These are phyloP conservation scores for Angomonas ambiguus DNA, from an alignment of 208 protist genomes.

Conservation along the genomic window DNA sequence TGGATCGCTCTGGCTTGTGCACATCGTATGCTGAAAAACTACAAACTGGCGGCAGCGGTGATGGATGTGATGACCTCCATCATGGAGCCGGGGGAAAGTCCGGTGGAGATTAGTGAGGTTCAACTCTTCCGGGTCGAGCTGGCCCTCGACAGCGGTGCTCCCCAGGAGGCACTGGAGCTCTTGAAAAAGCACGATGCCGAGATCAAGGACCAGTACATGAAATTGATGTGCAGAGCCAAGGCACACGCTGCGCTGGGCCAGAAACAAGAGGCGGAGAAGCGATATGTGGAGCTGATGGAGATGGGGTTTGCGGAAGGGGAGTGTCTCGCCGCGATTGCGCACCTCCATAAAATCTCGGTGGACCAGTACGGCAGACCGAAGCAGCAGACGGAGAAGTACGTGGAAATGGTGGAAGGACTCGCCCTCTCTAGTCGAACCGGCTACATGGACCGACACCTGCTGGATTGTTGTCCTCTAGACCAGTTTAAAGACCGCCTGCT, in stretches of 20 bases:
- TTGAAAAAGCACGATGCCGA: constrained; percentile 73
- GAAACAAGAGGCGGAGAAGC: constrained; percentile 71
- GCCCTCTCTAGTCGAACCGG: constrained; percentile 39
- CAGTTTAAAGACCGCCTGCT: constrained; percentile 50
- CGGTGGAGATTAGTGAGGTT: constrained; percentile 72
- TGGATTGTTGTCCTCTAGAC: constrained; percentile 78
- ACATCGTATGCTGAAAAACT: constrained; percentile 68
- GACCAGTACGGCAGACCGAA: constrained; percentile 47
- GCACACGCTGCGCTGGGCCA: constrained; percentile 67
- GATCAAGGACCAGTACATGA: constrained; percentile 58
- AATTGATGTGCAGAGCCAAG: constrained; percentile 56
- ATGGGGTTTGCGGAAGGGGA: constrained; percentile 63
- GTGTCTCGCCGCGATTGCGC: constrained; percentile 73
- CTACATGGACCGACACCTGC: constrained; percentile 56
- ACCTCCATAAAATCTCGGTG: constrained; percentile 74
- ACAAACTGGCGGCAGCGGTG: constrained; percentile 59
- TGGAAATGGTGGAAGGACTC: constrained; percentile 67
- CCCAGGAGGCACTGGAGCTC: constrained; percentile 58
- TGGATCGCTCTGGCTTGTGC: constrained; percentile 84
- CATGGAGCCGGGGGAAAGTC: constrained; percentile 67
- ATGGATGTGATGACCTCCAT: constrained; percentile 79
- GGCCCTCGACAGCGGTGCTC: constrained; percentile 51
- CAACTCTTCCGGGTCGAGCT: constrained; percentile 73
- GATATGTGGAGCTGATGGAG: constrained; percentile 71
- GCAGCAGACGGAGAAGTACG: constrained; percentile 49